Evolutionary conservation across 1,284 basidiomycete species (phyloP).

Genomic region (Cryptococcus sp.): DNA sequence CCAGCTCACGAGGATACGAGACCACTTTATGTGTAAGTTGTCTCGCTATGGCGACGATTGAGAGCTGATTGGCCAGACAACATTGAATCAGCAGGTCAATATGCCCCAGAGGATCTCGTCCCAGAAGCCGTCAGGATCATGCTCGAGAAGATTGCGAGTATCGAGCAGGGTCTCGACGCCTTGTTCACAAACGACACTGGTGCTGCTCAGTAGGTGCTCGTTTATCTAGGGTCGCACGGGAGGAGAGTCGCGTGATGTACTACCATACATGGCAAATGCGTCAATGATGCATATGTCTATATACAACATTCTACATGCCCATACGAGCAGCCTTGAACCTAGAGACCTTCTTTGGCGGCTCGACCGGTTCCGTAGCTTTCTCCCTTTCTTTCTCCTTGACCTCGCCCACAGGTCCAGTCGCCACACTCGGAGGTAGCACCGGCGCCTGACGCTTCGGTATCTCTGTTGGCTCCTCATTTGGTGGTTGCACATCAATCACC

Average conservation of each 20-base stretch:
- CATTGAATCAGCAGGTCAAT: slow-evolving; percentile 84
- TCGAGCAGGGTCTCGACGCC: slow-evolving; percentile 44
- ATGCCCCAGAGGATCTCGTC: slow-evolving; percentile 76
- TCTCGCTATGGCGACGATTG: not conserved
- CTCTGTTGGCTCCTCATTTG: too few relatives aligned
- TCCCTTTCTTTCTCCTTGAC: slow-evolving; percentile 5
- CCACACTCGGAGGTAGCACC: not conserved
- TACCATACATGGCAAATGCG: too few relatives aligned
- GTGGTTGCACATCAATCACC: too few relatives aligned
- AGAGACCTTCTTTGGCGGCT: slow-evolving; percentile 33
- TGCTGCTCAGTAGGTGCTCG: slow-evolving; percentile 8
- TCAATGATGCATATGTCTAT: too few relatives aligned
- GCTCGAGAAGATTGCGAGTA: slow-evolving; percentile 63
- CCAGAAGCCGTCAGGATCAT: slow-evolving; percentile 78
- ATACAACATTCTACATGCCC: not conserved
- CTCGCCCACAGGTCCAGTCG: not conserved
- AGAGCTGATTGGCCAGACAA: slow-evolving; percentile 55
- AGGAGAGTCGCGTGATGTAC: too few relatives aligned
- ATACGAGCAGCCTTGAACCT: slow-evolving; percentile 39
- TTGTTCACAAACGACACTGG: slow-evolving; percentile 20
- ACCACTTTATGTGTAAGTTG: slow-evolving; percentile 83
- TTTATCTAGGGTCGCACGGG: not conserved
- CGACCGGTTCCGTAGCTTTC: not conserved
- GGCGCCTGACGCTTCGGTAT: too few relatives aligned
- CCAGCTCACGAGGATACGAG: slow-evolving; percentile 76